Evolutionary conservation across 495 filamentous ascomycete species (phyloP), one percentile per base, ranked within the genome.

Genomic region (Penicillium bialowiezense): DNA sequence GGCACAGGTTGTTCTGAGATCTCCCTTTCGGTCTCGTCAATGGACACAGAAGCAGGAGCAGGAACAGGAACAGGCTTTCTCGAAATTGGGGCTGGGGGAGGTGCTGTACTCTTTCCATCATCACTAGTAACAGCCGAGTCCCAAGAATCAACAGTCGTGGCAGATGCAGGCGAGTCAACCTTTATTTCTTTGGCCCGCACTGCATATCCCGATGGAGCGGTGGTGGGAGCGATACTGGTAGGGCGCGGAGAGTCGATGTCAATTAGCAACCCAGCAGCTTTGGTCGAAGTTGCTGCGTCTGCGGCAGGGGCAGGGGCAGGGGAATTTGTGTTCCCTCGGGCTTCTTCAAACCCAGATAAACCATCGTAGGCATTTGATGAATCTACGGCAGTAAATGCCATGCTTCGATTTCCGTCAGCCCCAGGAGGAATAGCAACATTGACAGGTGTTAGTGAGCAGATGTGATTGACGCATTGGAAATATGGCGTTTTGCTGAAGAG

Each of bases 381-480:
- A 24, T 40, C 35, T 7, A 18, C 18, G 0, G 18, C 26, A 21
- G 8, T 12, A 20, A 50, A 1, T 1, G n/a, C 47, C 3, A 36
- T 2, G 7, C 29, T 43, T 1, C 28, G 32, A 33, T 15, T 35
- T 5, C 21, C 43, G n/a, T 54, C 40, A 3, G 41, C 40, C 6
- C 18, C 12, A 8, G 47, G 20, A 1, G 58, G 58, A 19, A n/a
- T 14, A 2, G 32, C 14, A 14, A 36, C 41, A 33, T 49, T 50
- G 14, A 36, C 51, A 7, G 70, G 62, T 1, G 69, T 73, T 17
- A 74, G 62, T 0, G 71, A 71, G 48, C 76, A 80, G 18, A 64
- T 52, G 52, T 79, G 77, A 35, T 75, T 72, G 12, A 65, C 39
- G 35, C 77, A 79, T 35, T 76, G 70, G 44, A 80, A 80, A 48